A percentile compares a stretch with the other conserved stretches of the same genome.
phyloP scores from a whole-genome alignment of 164 flowering plant genomes.

The Chloranthus sessilifolius region DNA sequence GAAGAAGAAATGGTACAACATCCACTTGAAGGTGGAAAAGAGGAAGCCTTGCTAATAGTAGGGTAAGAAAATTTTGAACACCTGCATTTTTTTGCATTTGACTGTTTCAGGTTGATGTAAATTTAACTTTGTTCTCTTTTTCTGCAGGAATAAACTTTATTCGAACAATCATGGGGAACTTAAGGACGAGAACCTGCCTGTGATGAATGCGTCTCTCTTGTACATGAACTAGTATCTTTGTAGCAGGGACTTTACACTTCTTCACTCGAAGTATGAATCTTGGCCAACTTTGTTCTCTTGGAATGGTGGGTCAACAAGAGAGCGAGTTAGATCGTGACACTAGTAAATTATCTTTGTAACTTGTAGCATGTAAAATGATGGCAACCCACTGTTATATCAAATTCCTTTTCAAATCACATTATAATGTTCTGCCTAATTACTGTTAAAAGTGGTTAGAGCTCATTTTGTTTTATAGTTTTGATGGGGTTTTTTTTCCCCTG shows the following conservation, averaged over 20 bases:
- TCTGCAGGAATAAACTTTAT: neutral
- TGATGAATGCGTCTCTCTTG: neutral
- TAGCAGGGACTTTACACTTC: neutral
- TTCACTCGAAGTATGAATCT: conserved; percentile 2
- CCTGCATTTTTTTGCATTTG: neutral
- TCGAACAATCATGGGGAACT: conserved; percentile 1
- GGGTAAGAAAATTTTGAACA: neutral
- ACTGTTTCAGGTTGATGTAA: neutral
- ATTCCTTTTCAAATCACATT: too few species aligned
- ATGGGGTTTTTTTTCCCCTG: too few species aligned
- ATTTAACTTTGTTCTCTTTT: neutral
- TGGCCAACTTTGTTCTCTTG: conserved; percentile 1
- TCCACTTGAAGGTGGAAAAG: conserved; percentile 75
- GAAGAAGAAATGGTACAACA: conserved; percentile 89
- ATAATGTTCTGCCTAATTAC: too few species aligned
- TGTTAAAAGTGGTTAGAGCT: too few species aligned
- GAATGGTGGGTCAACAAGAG: neutral
- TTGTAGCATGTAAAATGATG: conserved; percentile 18
- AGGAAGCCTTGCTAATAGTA: conserved; percentile 58
- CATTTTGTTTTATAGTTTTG: too few species aligned
- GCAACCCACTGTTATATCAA: conserved; percentile 17
- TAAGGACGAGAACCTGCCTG: neutral
- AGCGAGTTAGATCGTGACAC: conserved; percentile 8
- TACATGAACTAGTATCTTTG: conserved; percentile 2
- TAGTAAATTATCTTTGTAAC: conserved; percentile 1